Evolutionary conservation across 2,329 filamentous ascomycete species (phyloP).

Genomic region (Rhytidhysteron rufulum): DNA sequence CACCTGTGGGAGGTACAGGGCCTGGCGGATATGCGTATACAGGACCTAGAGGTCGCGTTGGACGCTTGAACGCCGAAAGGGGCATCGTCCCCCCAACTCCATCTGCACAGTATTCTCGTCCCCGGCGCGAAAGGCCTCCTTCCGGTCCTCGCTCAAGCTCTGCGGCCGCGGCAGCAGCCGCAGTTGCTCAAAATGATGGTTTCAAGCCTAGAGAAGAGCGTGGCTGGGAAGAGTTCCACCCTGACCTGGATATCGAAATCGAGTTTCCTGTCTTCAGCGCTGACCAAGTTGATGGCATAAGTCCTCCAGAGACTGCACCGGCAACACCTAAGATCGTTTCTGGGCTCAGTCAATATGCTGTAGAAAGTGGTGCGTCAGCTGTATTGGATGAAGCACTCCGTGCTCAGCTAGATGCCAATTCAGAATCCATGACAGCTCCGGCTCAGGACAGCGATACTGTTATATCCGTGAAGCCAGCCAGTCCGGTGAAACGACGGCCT

Average conservation of each 20-base stretch:
- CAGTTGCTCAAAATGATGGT: slow-evolving; percentile 85
- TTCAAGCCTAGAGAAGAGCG: slow-evolving; percentile 97
- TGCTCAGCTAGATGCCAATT: slow-evolving; percentile 22
- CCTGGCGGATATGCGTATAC: slow-evolving; percentile 49
- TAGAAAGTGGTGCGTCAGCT: slow-evolving; percentile 31
- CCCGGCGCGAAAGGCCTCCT: slow-evolving; percentile 36
- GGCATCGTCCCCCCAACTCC: slow-evolving; percentile 43
- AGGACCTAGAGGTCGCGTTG: slow-evolving; percentile 52
- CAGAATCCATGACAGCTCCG: slow-evolving; percentile 7
- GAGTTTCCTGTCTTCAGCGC: slow-evolving; percentile 74
- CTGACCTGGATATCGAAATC: slow-evolving; percentile 84
- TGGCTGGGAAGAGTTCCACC: slow-evolving; percentile 97
- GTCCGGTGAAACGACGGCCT: slow-evolving; percentile 55
- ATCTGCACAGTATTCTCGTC: slow-evolving; percentile 42
- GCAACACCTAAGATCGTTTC: slow-evolving; percentile 36
- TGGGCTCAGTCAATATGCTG: slow-evolving; percentile 24
- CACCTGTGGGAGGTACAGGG: slow-evolving; percentile 50
- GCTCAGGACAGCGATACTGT: slow-evolving; percentile 15
- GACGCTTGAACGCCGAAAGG: slow-evolving; percentile 47
- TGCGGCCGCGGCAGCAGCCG: slow-evolving; percentile 81
- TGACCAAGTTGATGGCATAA: slow-evolving; percentile 77
- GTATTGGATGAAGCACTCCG: slow-evolving; percentile 32
- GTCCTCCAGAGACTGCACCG: slow-evolving; percentile 44
- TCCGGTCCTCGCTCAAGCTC: slow-evolving; percentile 72
- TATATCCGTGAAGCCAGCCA: slow-evolving; percentile 20